Conservation (phyloP, 2,329 filamentous ascomycete species). For the Immersiporthe knoxdaviesiana region DNA sequence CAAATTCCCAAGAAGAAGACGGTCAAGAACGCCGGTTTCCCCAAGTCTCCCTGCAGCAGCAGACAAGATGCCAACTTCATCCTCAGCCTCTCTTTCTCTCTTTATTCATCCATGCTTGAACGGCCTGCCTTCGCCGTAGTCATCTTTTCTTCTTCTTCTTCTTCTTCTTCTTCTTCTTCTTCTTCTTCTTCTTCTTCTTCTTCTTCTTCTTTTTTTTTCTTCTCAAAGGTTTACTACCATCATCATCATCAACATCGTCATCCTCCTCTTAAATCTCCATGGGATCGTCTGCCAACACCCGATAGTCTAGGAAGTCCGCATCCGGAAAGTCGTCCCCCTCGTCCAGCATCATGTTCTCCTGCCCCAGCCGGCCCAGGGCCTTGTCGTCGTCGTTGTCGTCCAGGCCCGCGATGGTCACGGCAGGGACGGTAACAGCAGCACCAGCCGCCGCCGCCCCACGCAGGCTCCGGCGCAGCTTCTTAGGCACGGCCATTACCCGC, state of each 20-base stretch:
- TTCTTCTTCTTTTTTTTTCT: too few relatives aligned
- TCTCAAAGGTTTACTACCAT: not conserved
- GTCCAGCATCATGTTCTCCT: constrained; percentile 52
- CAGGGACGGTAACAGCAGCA: constrained; percentile 20
- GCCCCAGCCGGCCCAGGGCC: constrained; percentile 37
- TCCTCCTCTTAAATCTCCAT: constrained; percentile 43
- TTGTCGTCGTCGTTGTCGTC: constrained; percentile 5
- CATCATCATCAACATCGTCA: not conserved
- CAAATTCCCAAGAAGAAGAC: not conserved
- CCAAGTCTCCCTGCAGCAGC: not conserved
- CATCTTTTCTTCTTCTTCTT: not conserved
- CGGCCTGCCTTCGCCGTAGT: not conserved
- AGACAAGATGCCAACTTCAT: constrained; percentile 2
- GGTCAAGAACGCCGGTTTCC: constrained; percentile 7
- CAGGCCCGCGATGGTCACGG: constrained; percentile 33
- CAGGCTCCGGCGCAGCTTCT: constrained; percentile 29
- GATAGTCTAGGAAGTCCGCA: constrained; percentile 64
- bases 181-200: too few relatives aligned
- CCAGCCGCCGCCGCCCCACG: constrained; percentile 16
- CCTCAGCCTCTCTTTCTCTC: not conserved
- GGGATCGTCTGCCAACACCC: constrained; percentile 37
- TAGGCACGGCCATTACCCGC: constrained; percentile 55
- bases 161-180: too few relatives aligned
- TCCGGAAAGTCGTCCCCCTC: constrained; percentile 65
- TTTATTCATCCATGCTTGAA: not conserved